Evolutionary conservation across 495 filamentous ascomycete genomes (phyloP), one percentile per base, ranked within the genome.

Genomic region (Bombardia bombarda): DNA sequence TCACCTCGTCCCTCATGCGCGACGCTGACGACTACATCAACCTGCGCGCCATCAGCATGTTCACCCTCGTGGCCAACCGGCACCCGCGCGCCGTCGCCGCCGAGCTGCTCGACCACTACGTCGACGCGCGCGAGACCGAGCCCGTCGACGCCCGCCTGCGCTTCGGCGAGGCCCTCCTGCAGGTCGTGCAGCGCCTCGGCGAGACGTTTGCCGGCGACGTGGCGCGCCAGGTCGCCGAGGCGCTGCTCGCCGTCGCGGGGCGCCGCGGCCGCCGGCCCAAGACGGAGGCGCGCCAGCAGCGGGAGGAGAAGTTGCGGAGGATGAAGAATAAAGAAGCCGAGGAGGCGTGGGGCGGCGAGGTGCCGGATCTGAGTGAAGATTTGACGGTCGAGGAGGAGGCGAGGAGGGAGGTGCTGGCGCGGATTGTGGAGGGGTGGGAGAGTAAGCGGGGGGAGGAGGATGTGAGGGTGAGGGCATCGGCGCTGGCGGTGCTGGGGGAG

Each of bases 21-120:
- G 82, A 85, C 46, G 68, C 69, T 22, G 86, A 90, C 36, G 82
- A 86, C 46, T 90, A 81, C 56, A 77, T 87, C 42, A 86, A 86
- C 49, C 66, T 88, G 4, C 80, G 78, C 26, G 75, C 77, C 17
- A 79, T 88, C 50, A 80, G 82, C 42, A 65, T 83, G 2, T 76
- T 87, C 40, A 74, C 77, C 1, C 74, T 74, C n/a, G 60, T 90
- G 7, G 76, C 83, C 2, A 66, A 72, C 31, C 63, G 65, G 13
- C 86, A 90, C 49, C 78, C 84, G 2, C 74, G 70, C 26, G 77
- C 82, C 0, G 82, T 83, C 1, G 57, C 76, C 3, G 77, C 72
- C 32, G 78, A 80, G 30, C 70, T 90, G 0, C 68, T 86, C 0
- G 83, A 86, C 10, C 72, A 72, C 22, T 92, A 89, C 44, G 60